phyloP scores from a whole-genome alignment of 768 basidiomycete species.

The Lyophyllum atratum region DNA sequence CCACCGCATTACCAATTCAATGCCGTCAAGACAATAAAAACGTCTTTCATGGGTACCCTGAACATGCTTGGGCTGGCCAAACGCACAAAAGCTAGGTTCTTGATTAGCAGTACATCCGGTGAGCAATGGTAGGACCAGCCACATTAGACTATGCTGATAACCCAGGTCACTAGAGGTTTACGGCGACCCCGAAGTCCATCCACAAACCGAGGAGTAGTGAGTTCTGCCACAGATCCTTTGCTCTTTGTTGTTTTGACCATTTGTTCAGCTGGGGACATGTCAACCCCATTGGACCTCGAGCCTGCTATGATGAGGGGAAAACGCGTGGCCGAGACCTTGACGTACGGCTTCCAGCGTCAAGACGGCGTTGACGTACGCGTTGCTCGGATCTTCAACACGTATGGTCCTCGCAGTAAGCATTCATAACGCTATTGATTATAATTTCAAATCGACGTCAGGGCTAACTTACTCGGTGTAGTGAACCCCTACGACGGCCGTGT shows the following conservation, averaged over 20 bases:
- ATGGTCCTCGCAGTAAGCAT: slow-evolving; percentile 76
- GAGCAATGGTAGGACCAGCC: slow-evolving; percentile 21
- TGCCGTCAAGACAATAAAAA: slow-evolving; percentile 97
- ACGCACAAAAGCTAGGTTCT: slow-evolving; percentile 95
- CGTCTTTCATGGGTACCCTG: slow-evolving; percentile 96
- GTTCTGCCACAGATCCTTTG: slow-evolving; percentile 26
- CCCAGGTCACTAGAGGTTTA: slow-evolving; percentile 74
- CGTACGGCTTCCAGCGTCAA: slow-evolving; percentile 94
- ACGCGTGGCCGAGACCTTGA: slow-evolving; percentile 96
- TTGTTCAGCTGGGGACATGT: slow-evolving; percentile 89
- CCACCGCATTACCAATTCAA: slow-evolving; percentile 98
- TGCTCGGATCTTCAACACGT: slow-evolving; percentile 98
- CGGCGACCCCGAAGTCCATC: slow-evolving; percentile 97
- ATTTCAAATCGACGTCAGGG: slow-evolving; percentile 8
- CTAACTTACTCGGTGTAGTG: slow-evolving; percentile 54
- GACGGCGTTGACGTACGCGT: slow-evolving; percentile 96
- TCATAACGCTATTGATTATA: background rate
- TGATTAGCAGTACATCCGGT: slow-evolving; percentile 96
- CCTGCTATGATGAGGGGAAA: slow-evolving; percentile 99
- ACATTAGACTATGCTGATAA: slow-evolving; percentile 9
- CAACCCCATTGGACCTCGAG: slow-evolving; percentile 96
- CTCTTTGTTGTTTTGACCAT: slow-evolving; percentile 14
- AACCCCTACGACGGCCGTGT: slow-evolving; percentile 97
- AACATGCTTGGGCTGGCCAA: slow-evolving; percentile 99
- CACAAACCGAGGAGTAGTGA: slow-evolving; percentile 94